These are phyloP conservation scores for Fraxinus sp. DNA, from an alignment of 305 asterid genomes.

Conservation along the genomic window DNA sequence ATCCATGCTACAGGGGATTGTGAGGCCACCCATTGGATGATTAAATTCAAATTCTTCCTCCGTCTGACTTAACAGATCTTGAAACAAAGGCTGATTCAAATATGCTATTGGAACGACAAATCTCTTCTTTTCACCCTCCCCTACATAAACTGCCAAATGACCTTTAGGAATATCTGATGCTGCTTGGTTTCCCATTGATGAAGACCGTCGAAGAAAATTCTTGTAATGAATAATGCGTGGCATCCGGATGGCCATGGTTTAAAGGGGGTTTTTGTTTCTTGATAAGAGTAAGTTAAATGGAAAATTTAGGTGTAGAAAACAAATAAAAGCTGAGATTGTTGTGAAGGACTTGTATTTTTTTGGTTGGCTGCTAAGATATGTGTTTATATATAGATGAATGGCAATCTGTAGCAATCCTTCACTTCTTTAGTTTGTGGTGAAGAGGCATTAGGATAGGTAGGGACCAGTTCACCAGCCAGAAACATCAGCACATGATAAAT, in stretches of 20 bases:
- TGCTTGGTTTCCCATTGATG: not conserved
- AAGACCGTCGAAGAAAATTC: not conserved
- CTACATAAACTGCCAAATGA: conserved; percentile 33
- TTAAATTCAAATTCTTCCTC: conserved; percentile 25
- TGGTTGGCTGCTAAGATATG: not conserved
- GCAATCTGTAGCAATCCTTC: not conserved
- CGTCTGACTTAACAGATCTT: conserved; percentile 2
- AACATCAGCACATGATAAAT: conserved; percentile 2
- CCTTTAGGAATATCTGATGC: conserved; percentile 1
- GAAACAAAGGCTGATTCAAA: conserved; percentile 23
- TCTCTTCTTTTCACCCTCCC: conserved; percentile 26
- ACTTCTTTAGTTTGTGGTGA: not conserved
- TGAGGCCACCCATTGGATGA: conserved; percentile 28
- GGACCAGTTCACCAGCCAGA: not conserved
- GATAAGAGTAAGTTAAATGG: not conserved
- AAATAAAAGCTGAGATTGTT: not conserved
- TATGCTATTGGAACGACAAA: conserved; percentile 32
- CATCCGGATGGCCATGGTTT: not conserved
- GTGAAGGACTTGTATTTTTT: not conserved
- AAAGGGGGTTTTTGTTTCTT: not conserved
- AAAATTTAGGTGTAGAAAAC: not conserved
- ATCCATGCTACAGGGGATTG: conserved; percentile 28
- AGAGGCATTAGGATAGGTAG: not conserved
- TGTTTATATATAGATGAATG: conserved; percentile 7
- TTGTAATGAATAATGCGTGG: not conserved